phyloP scores from a whole-genome alignment of 192 early-diverging fungal genomes.

The Coemansia sp. region DNA sequence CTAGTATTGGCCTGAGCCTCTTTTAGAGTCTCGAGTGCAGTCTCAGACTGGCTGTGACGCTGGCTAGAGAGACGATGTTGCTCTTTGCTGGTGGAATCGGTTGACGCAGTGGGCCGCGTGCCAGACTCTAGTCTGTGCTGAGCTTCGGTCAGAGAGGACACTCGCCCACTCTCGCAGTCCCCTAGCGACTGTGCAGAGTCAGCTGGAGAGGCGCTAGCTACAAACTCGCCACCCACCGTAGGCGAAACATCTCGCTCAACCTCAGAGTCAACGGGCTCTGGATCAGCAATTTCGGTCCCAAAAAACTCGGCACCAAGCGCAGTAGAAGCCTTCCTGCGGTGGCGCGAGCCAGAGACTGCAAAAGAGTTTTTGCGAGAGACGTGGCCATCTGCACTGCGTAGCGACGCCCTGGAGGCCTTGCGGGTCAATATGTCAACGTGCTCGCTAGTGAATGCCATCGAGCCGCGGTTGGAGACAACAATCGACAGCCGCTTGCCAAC shows the following conservation, averaged over 20 bases:
- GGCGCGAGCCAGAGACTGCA: constrained; percentile 15
- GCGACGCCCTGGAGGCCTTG: constrained; percentile 44
- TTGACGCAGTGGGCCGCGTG: neutral
- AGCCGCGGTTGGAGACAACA: constrained; percentile 57
- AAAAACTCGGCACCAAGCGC: neutral
- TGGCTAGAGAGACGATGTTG: constrained; percentile 23
- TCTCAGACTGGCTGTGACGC: constrained; percentile 57
- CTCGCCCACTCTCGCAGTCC: neutral
- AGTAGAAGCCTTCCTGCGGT: constrained; percentile 6
- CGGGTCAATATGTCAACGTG: constrained; percentile 35
- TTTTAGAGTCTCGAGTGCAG: constrained; percentile 49
- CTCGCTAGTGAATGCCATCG: constrained; percentile 48
- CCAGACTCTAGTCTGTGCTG: constrained; percentile 26
- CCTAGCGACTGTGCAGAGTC: neutral
- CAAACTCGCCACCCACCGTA: neutral
- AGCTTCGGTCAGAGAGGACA: constrained; percentile 11
- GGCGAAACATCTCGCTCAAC: neutral
- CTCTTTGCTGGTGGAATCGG: neutral
- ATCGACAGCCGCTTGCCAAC: constrained; percentile 81
- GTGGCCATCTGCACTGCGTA: constrained; percentile 39
- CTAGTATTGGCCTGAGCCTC: constrained; percentile 20
- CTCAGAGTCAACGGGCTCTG: neutral
- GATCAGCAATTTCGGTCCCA: neutral
- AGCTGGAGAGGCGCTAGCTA: neutral
- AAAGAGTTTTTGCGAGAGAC: constrained; percentile 46